phyloP scores from a whole-genome alignment of 805 yeast species.

The Candida alai region DNA sequence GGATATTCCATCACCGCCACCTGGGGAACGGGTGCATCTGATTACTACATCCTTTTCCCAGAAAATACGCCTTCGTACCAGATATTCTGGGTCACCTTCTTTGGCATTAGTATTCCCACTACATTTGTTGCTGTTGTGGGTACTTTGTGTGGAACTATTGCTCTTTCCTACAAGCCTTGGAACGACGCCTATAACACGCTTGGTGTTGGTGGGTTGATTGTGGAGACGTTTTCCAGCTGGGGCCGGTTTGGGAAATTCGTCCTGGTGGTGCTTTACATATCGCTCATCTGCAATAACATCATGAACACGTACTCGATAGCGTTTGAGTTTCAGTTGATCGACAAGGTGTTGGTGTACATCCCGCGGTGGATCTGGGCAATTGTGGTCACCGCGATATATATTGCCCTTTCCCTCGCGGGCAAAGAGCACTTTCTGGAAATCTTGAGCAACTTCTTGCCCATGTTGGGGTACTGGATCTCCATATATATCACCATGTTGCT shows the following conservation, averaged over 20 bases:
- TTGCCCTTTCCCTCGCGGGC: slow-evolving; percentile 32
- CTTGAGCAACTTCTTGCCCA: slow-evolving; percentile 36
- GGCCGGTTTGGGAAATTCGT: slow-evolving; percentile 33
- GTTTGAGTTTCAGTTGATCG: slow-evolving; percentile 32
- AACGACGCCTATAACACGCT: slow-evolving; percentile 21
- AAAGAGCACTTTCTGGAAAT: slow-evolving; percentile 29
- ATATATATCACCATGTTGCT: slow-evolving; percentile 32
- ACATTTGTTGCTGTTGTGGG: slow-evolving; percentile 32
- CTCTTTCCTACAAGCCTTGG: slow-evolving; percentile 31
- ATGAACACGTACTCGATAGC: slow-evolving; percentile 36
- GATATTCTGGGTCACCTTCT: slow-evolving; percentile 25
- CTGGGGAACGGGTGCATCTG: slow-evolving; percentile 35
- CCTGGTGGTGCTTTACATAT: slow-evolving; percentile 26
- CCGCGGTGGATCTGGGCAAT: slow-evolving; percentile 40
- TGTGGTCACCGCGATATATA: slow-evolving; percentile 26
- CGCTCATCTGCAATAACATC: slow-evolving; percentile 33
- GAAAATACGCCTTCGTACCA: slow-evolving; percentile 23
- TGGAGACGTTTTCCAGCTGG: slow-evolving; percentile 32
- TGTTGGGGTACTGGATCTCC: slow-evolving; percentile 40
- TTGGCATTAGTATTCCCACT: slow-evolving; percentile 28
- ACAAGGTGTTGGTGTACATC: slow-evolving; percentile 20
- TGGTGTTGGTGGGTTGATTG: slow-evolving; percentile 33
- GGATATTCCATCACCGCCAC: slow-evolving; percentile 35
- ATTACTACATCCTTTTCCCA: slow-evolving; percentile 31
- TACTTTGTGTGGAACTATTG: slow-evolving; percentile 28